phyloP scores from a whole-genome alignment of 2,329 filamentous ascomycete species.

The Paracoccidioides brasiliensis region DNA sequence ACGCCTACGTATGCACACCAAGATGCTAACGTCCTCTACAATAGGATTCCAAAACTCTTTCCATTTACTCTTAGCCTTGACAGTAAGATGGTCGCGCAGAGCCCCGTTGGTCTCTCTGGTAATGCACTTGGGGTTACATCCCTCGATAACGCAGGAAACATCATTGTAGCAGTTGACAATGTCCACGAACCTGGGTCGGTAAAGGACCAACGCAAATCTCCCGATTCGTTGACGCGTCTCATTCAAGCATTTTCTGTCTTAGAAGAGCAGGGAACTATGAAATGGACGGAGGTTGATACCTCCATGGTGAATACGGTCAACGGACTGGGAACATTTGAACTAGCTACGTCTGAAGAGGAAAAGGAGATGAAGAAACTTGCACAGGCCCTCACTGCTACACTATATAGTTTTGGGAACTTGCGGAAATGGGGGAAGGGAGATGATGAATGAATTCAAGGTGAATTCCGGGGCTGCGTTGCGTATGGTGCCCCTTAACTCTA shows the following conservation, averaged over 20 bases:
- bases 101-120: slow-evolving; percentile 45
- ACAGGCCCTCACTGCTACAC: slow-evolving; percentile 16
- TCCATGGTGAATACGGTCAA: slow-evolving; percentile 18
- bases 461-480: too few relatives aligned
- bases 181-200: slow-evolving; percentile 40
- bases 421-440: slow-evolving; percentile 22
- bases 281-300: slow-evolving; percentile 16
- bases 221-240: slow-evolving; percentile 13
- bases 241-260: slow-evolving; percentile 21
- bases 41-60: slow-evolving; percentile 54
- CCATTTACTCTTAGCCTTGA: slow-evolving; percentile 44
- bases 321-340: slow-evolving; percentile 17
- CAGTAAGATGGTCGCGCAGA: slow-evolving; percentile 37
- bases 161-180: slow-evolving; percentile 42
- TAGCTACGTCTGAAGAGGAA: slow-evolving; percentile 16
- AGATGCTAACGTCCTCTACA: background rate
- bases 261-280: slow-evolving; percentile 12
- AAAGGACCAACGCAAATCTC: slow-evolving; percentile 22
- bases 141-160: slow-evolving; percentile 17
- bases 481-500: too few relatives aligned
- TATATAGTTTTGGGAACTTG: slow-evolving; percentile 30
- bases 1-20: background rate
- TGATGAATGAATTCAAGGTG: slow-evolving; percentile 12
- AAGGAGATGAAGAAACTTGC: slow-evolving; percentile 23
- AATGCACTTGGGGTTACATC: slow-evolving; percentile 49